phyloP scores from a whole-genome alignment of 805 yeast species.

The Yamadazyma sp. region DNA sequence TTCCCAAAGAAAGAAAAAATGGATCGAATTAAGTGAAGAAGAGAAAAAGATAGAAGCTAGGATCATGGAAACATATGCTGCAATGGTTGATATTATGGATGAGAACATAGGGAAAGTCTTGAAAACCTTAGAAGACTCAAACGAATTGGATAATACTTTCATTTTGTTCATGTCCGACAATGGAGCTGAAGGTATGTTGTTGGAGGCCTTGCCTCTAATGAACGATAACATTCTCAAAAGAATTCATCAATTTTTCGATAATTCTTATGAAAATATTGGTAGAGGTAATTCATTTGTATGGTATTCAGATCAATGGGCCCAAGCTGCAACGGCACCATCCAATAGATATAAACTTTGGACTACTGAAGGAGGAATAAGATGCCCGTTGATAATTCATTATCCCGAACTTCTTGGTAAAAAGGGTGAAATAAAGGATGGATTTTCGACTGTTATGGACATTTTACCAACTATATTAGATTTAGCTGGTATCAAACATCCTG shows the following conservation, averaged over 20 bases:
- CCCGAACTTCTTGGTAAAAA: slow-evolving; percentile 30
- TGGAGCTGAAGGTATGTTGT: slow-evolving; percentile 61
- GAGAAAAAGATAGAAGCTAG: slow-evolving; percentile 37
- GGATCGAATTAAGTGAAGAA: slow-evolving; percentile 40
- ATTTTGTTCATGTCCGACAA: slow-evolving; percentile 59
- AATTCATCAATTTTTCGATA: slow-evolving; percentile 26
- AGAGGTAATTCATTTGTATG: slow-evolving; percentile 44
- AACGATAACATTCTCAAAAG: slow-evolving; percentile 12
- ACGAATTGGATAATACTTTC: slow-evolving; percentile 52
- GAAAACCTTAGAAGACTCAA: slow-evolving; percentile 35
- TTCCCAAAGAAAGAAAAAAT: slow-evolving; percentile 39
- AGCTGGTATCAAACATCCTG: slow-evolving; percentile 46
- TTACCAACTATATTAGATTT: slow-evolving; percentile 53
- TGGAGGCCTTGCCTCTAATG: slow-evolving; percentile 49
- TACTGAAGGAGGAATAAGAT: slow-evolving; percentile 58
- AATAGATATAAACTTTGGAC: slow-evolving; percentile 56
- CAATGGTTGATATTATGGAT: slow-evolving; percentile 59
- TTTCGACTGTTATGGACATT: slow-evolving; percentile 58
- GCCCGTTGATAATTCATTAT: slow-evolving; percentile 49
- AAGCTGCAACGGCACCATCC: slow-evolving; percentile 58
- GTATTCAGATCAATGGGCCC: slow-evolving; percentile 60
- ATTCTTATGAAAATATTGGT: slow-evolving; percentile 47
- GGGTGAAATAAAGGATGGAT: slow-evolving; percentile 34
- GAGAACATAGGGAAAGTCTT: slow-evolving; percentile 49
- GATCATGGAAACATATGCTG: slow-evolving; percentile 59